Percentiles rank a stretch among this genome's conserved stretches.
Conservation (phyloP, 495 filamentous ascomycete species). For the Aspergillus affinis region DNA sequence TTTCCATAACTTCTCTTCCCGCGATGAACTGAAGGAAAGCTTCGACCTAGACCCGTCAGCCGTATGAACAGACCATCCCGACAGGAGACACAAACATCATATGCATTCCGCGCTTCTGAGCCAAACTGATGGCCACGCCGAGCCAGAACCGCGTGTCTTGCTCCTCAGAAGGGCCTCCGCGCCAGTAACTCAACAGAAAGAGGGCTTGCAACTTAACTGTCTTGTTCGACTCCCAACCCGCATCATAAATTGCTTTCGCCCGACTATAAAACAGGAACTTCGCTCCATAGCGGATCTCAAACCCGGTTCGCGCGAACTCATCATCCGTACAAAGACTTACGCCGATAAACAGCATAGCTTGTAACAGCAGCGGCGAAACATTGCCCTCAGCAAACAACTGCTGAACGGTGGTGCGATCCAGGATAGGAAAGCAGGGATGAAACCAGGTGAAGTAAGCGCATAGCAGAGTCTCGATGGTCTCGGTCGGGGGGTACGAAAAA, state of each 20-base stretch:
- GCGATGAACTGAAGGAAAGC: slow-evolving; percentile 31
- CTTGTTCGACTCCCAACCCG: slow-evolving; percentile 41
- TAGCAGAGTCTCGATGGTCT: slow-evolving; percentile 32
- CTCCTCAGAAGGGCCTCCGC: slow-evolving; percentile 39
- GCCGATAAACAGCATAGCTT: slow-evolving; percentile 46
- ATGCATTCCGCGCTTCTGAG: slow-evolving; percentile 48
- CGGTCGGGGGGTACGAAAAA: slow-evolving; percentile 34
- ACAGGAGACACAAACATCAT: slow-evolving; percentile 32
- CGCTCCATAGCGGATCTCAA: slow-evolving; percentile 36
- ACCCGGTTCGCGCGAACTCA: slow-evolving; percentile 29
- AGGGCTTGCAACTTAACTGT: slow-evolving; percentile 37
- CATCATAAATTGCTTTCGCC: slow-evolving; percentile 45
- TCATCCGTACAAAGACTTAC: slow-evolving; percentile 41
- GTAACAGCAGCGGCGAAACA: slow-evolving; percentile 39
- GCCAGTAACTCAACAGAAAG: slow-evolving; percentile 48
- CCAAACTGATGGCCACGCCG: slow-evolving; percentile 38
- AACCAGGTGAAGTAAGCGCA: slow-evolving; percentile 48
- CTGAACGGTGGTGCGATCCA: slow-evolving; percentile 32
- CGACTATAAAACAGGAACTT: slow-evolving; percentile 42
- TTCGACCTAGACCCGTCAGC: slow-evolving; percentile 33
- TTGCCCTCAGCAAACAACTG: slow-evolving; percentile 27
- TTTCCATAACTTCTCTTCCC: slow-evolving; percentile 40
- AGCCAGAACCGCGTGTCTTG: slow-evolving; percentile 47
- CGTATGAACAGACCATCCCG: background rate
- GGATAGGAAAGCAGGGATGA: slow-evolving; percentile 45